Evolutionary conservation across 2,329 filamentous ascomycete genomes (phyloP), one percentile per base, ranked within the genome.

Genomic region (Aureobasidium sp.): DNA sequence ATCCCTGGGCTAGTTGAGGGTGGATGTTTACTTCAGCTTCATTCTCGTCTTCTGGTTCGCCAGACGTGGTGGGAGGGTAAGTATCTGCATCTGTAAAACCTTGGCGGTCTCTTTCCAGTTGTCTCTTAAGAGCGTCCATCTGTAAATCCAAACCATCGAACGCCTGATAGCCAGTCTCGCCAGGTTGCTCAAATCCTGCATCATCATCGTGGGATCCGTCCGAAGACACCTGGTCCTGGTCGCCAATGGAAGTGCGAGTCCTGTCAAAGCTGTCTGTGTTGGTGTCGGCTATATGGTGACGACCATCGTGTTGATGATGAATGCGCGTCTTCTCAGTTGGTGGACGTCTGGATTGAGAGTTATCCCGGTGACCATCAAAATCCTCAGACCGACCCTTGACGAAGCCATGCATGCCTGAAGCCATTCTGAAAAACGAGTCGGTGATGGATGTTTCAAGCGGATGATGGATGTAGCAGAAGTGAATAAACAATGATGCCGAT

Each of bases 31-130:
- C 21, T 37, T 27, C 45, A 16, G 38, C 16, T 10, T 40, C 24
- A 30, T 4, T 2, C 8, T 41, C 37, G 21, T 6, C 21, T 11
- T 51, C 48, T 39, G 44, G 42, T 7, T 42, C 40, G 25, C 68
- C 68, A 29, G 67, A 64, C 8, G 67, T 69, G 2, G 68, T 70
- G 24, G 62, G 61, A 16, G 68, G 67, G 48, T 70, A 70, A n/a
- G 68, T 69, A 30, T 54, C 21, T 4, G 17, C 3, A 21, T 24
- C 35, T 10, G 1, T 12, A 16, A 21, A 14, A 8, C 14, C n/a
- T 17, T 22, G 6, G 19, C 14, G 41, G 29, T n/a, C 11, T 12
- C n/a, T 17, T 29, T 29, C 12, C 7, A 35, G 14, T 35, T 35
- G 32, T 6, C 35, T 16, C 12, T 45, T 4, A 4, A n/a, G 27